Conservation (phyloP, 164 flowering plant genomes). For the Paratinospora sagittata region DNA sequence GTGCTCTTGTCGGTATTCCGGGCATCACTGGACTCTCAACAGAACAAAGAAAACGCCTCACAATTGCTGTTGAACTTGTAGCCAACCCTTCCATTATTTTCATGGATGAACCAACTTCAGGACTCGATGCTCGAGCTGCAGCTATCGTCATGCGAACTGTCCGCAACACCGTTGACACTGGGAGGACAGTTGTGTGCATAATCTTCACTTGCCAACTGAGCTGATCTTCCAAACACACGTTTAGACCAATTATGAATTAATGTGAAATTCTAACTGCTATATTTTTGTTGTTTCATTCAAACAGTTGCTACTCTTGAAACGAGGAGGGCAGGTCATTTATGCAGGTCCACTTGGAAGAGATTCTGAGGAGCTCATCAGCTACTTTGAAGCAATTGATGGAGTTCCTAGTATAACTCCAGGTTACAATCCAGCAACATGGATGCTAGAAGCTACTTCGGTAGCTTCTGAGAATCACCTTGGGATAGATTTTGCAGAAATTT, state of each 20-base stretch:
- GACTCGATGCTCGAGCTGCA: conserved; percentile 63
- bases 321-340: conserved; percentile 80
- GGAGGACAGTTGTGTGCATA: conserved; percentile 73
- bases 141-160: conserved; percentile 72
- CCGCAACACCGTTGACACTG: conserved; percentile 62
- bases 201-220: background rate
- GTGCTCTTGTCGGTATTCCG: conserved; percentile 13
- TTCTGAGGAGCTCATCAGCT: conserved; percentile 56
- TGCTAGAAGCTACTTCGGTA: conserved; percentile 40
- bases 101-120: conserved; percentile 75
- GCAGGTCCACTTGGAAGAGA: conserved; percentile 61
- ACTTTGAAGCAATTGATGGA: conserved; percentile 55
- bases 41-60: conserved; percentile 65
- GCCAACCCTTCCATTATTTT: conserved; percentile 69
- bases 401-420: conserved; percentile 45
- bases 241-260: background rate
- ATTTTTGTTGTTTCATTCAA: conserved; percentile 2
- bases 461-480: conserved; percentile 36
- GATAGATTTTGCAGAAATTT: background rate
- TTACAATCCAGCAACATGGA: conserved; percentile 61
- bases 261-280: background rate
- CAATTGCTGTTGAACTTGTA: conserved; percentile 62
- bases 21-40: conserved; percentile 15
- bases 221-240: background rate
- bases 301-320: conserved; percentile 72